A percentile compares a stretch with the other conserved stretches of the same genome.
Evolutionary conservation across 169 alveolate species (phyloP).

Genomic region (Blepharisma undulans): DNA sequence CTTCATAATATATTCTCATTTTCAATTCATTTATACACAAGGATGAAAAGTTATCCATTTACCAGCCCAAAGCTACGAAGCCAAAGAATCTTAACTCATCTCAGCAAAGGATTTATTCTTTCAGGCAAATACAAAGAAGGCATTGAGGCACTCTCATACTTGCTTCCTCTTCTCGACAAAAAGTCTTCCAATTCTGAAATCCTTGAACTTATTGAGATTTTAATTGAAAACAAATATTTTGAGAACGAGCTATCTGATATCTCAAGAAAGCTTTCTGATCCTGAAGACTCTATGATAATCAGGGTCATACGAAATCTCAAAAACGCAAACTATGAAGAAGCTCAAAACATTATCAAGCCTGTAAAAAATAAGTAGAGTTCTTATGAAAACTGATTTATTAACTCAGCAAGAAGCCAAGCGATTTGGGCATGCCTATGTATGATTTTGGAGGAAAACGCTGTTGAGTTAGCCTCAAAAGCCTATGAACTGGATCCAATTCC

Average conservation of each 20-base stretch:
- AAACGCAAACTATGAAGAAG: neutral
- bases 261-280: neutral
- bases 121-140: conserved; percentile 3
- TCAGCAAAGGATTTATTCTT: neutral
- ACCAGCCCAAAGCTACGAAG: neutral
- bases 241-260: neutral
- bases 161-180: neutral
- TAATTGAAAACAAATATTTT: neutral
- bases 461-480: neutral
- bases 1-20: too few relatives aligned
- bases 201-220: neutral
- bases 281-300: neutral
- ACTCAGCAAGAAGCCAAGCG: neutral
- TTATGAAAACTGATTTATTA: neutral
- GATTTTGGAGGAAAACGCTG: neutral
- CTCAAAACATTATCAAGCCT: neutral
- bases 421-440: neutral
- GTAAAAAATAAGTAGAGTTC: neutral
- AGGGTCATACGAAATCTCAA: neutral
- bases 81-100: neutral
- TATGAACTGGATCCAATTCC: neutral
- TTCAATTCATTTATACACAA: neutral
- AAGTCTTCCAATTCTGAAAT: neutral
- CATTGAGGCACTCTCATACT: neutral
- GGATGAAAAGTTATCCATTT: neutral